Base-by-base conservation (phyloP, 2,329 filamentous ascomycete genomes). In the Diaporthe sp. region DNA sequence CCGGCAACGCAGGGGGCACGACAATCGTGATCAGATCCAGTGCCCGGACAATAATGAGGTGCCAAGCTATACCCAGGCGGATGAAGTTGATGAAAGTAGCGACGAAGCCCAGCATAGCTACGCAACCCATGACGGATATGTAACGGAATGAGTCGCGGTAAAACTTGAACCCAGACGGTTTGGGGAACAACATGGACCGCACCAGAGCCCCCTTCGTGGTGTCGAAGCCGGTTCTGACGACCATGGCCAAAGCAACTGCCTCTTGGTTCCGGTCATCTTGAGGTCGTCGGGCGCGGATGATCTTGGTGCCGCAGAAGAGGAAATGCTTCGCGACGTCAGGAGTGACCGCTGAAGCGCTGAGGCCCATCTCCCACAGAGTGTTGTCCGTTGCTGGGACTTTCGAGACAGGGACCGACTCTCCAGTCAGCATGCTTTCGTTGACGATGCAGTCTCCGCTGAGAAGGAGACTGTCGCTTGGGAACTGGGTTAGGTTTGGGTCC, bases 401-500 rank as follows among this genome's bases (percentile, higher is more conserved):
- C 2, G 96, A 98, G 1, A 99, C 96, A 3, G 97, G 97, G 6
- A 99, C 96, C 55, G 97, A 98, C 87, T 99, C 97, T 75, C 96
- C 94, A 53, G 97, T 99, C 49, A 99, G 90, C 97, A 99, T 99
- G 85, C 97, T 98, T 85, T 99, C 97, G 81, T 99, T 99, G 78
- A 99, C 96, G 77, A 99, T 98, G 81, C 96, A 98, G 84, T 99
- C 97, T 55, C 97, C 97, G 71, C 94, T 95, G 0, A 99, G 89
- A 8, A 99, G 86, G 46, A 99, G 87, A 83, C 96, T 98, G 83
- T 99, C 97, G 80, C 95, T 97, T 0, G 97, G 97, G 77, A 98
- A 94, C 79, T 98, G 94, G 4, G 91, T 91, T 37, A 99, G 87
- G 22, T 93, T 95, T 2, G 97, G 97, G 83, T 99, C 97, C 75